Evolutionary conservation across 306 rosid genomes (phyloP).

Genomic region (Inga oerstediana): DNA sequence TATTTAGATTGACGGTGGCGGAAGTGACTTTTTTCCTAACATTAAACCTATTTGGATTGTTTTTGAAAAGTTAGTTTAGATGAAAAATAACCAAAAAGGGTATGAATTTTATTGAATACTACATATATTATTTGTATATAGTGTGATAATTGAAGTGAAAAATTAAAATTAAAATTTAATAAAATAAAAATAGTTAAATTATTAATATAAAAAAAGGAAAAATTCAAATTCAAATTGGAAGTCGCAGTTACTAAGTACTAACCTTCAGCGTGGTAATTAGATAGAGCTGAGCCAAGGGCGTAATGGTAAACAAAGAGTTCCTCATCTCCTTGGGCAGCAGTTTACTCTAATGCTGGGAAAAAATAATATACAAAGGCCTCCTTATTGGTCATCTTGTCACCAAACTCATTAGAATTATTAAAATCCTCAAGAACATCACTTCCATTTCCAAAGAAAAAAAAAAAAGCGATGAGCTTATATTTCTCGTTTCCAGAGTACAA

Average conservation of each 20-base stretch:
- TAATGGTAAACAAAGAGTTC: conserved; percentile 14
- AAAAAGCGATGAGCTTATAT: not conserved
- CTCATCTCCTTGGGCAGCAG: not conserved
- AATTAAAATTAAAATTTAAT: too few species aligned
- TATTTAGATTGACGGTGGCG: too few species aligned
- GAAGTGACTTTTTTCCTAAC: too few species aligned
- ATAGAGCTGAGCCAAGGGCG: conserved; percentile 33
- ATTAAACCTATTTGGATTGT: too few species aligned
- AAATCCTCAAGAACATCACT: conserved; percentile 10
- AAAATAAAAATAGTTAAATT: too few species aligned
- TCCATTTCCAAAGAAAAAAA: not conserved
- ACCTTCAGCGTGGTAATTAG: conserved; percentile 15
- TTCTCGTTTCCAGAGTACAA: conserved; percentile 20
- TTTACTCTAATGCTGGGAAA: conserved; percentile 4
- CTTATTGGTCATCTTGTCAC: not conserved
- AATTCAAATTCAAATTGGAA: not conserved
- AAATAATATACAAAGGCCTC: conserved; percentile 7
- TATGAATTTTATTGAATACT: too few species aligned
- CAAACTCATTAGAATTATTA: conserved; percentile 29
- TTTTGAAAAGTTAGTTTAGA: too few species aligned
- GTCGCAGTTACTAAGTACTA: not conserved
- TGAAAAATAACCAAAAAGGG: too few species aligned
- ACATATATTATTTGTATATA: too few species aligned
- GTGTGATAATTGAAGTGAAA: too few species aligned
- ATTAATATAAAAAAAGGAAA: too few species aligned